These are phyloP conservation scores for Porphyrellus sp. DNA, from an alignment of 1,284 basidiomycete species.

Conservation along the genomic window DNA sequence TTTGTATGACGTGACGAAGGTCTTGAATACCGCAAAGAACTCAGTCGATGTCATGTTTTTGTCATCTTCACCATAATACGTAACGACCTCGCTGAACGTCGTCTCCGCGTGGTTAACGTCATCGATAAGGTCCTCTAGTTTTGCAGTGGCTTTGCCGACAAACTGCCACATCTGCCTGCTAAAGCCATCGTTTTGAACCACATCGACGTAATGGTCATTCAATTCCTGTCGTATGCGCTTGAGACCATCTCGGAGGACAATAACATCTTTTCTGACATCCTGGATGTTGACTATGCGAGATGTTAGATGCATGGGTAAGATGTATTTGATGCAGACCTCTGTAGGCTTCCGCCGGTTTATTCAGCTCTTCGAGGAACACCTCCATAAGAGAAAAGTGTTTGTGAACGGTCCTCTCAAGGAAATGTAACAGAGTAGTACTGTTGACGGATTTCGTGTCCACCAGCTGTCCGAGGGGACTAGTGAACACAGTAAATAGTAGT, in stretches of 20 bases:
- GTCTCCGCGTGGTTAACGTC: constrained; percentile 81
- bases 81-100: constrained; percentile 78
- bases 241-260: constrained; percentile 76
- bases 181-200: constrained; percentile 72
- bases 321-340: constrained; percentile 55
- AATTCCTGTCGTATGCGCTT: constrained; percentile 77
- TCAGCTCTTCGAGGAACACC: constrained; percentile 85
- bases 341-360: constrained; percentile 89
- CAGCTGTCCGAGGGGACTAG: constrained; percentile 50
- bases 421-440: constrained; percentile 91
- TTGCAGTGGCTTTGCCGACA: constrained; percentile 66
- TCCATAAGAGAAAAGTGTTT: constrained; percentile 90
- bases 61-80: constrained; percentile 89
- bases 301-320: constrained; percentile 1
- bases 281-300: constrained; percentile 62
- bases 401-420: constrained; percentile 86
- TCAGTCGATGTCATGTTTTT: constrained; percentile 79
- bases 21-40: constrained; percentile 95
- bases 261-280: constrained; percentile 72
- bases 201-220: constrained; percentile 71
- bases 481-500: constrained; percentile 1
- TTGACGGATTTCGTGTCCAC: constrained; percentile 97
- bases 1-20: constrained; percentile 89
- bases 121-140: constrained; percentile 80
- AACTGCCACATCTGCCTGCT: constrained; percentile 90